Evolutionary conservation across 2,329 filamentous ascomycete genomes (phyloP), one percentile per base, ranked within the genome.

Genomic region (Exserohilum rostratum): DNA sequence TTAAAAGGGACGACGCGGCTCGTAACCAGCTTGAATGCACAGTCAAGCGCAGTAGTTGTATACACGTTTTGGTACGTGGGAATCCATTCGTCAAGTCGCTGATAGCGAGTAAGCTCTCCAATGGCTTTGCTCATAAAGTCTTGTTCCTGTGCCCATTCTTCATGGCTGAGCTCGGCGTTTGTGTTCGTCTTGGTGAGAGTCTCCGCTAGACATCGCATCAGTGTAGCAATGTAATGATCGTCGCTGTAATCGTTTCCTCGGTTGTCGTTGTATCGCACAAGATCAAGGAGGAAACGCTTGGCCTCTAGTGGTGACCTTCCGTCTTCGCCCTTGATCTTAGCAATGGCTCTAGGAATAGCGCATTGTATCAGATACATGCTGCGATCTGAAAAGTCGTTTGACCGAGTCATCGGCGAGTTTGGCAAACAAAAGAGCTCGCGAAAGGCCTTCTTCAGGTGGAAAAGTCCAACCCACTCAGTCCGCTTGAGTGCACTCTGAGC

Each of bases 221-320:
- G 81, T 18, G 84, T 89, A 6, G 91, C 87, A 49, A 99, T 86
- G 70, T 97, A 99, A 67, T 90, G 87, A 58, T 93, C 89, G 68
- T 99, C 96, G 5, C 93, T 96, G 69, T 86, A 96, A 45, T 88
- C 80, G 66, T 99, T 99, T 56, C 90, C 89, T 2, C 90, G 88
- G 70, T 99, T 99, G 76, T 99, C 93, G 70, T 99, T 99, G 78
- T 92, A 93, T 44, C 90, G 88, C 30, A 99, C 80, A 70, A 96
- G 90, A 64, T 97, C 92, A 18, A 96, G 84, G 43, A 99, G 85
- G 73, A 97, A 96, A 34, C 85, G 84, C 53, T 93, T 90, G 5
- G 91, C 91, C 47, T 87, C 82, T 68, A 88, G 81, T 0, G 93
- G 93, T 49, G 92, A 93, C 66, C 86, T 89, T 33, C 91, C 90